Conservation (phyloP, 1,284 basidiomycete genomes). For the Ceratobasidium sp. region DNA sequence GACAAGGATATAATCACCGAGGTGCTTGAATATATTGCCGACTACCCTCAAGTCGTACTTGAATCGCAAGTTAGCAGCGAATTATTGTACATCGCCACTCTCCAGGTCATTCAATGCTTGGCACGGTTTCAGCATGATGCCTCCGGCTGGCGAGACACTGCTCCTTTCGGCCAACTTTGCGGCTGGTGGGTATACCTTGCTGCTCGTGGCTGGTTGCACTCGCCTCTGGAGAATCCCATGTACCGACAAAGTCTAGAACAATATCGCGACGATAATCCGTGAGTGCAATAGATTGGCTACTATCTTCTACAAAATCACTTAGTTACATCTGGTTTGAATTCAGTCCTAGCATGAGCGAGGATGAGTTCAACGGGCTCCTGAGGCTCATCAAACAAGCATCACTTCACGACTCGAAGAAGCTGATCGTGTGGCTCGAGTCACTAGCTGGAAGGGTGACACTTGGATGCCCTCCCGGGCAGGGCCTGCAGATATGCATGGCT, state of each 20-base stretch:
- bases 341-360: background rate
- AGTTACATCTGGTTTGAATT: background rate
- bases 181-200: background rate
- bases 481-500: background rate
- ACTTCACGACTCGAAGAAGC: background rate
- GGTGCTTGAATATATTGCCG: conserved; percentile 1
- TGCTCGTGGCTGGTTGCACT: background rate
- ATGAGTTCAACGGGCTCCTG: background rate
- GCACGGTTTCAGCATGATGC: conserved; percentile 9
- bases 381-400: background rate
- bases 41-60: conserved; percentile 5
- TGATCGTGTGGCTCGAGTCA: background rate
- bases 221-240: background rate
- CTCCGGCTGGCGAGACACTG: background rate
- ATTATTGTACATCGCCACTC: background rate
- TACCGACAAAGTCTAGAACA: background rate
- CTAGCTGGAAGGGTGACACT: background rate
- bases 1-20: conserved; percentile 4
- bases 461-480: background rate
- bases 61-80: background rate
- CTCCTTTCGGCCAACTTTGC: background rate
- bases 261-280: too few species aligned
- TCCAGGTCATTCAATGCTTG: background rate
- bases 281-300: too few species aligned
- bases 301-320: background rate